Conservation (phyloP, 1,139 yeast species). For the Debaryomycetaceae sp. region DNA sequence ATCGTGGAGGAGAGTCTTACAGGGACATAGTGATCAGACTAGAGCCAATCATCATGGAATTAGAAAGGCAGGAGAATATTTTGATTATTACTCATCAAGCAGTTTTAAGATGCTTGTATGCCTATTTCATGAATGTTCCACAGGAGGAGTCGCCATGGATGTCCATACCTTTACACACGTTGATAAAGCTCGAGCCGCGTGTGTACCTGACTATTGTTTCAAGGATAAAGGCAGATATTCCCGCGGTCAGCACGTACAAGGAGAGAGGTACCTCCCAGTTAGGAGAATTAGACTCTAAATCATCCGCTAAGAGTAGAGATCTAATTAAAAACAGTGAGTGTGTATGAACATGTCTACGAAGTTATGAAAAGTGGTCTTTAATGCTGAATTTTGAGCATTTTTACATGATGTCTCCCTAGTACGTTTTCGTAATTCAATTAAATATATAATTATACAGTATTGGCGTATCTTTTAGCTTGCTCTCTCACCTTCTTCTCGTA, state of each 20-base stretch:
- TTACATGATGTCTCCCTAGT: background rate
- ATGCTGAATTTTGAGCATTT: too few species aligned
- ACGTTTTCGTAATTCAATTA: background rate
- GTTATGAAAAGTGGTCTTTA: background rate
- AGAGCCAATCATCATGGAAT: constrained; percentile 97
- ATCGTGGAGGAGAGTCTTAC: constrained; percentile 96
- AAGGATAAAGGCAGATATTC: constrained; percentile 89
- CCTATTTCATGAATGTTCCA: constrained; percentile 97
- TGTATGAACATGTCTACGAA: background rate
- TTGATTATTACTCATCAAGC: constrained; percentile 97
- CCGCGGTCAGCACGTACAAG: constrained; percentile 95
- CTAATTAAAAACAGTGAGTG: constrained; percentile 30
- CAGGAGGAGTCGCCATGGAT: constrained; percentile 98
- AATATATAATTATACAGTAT: constrained; percentile 4
- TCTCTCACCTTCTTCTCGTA: constrained; percentile 78
- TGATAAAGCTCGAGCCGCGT: constrained; percentile 89
- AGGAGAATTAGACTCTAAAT: constrained; percentile 49
- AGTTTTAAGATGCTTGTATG: constrained; percentile 91
- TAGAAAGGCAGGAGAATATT: constrained; percentile 94
- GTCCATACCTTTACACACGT: constrained; percentile 95
- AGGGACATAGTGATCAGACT: constrained; percentile 91
- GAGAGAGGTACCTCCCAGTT: constrained; percentile 86
- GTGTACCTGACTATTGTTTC: constrained; percentile 89
- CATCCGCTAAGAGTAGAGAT: constrained; percentile 38
- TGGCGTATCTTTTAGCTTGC: constrained; percentile 71